phyloP scores from a whole-genome alignment of 1,139 yeast genomes.

The Maudiozyma humilis region DNA sequence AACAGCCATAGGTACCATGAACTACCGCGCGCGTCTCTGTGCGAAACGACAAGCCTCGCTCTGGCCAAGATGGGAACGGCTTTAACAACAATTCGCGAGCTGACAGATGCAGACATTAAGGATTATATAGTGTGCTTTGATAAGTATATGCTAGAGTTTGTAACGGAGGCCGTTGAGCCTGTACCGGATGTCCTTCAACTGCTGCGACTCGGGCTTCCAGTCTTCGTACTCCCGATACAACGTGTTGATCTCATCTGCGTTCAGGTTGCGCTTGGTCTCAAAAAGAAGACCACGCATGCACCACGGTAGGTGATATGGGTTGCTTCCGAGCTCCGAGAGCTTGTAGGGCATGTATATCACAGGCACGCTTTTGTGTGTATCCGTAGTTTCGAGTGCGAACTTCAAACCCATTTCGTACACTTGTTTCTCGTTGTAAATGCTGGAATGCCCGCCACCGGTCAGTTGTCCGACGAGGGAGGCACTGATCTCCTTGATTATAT shows the following conservation, averaged over 20 bases:
- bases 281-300: slow-evolving; percentile 73
- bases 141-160: slow-evolving; percentile 24
- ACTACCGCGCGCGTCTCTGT: too few species aligned
- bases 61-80: too few species aligned
- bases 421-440: slow-evolving; percentile 72
- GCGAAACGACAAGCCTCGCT: too few species aligned
- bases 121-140: background rate
- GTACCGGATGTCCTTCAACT: slow-evolving; percentile 72
- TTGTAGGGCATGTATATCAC: slow-evolving; percentile 54
- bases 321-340: slow-evolving; percentile 53
- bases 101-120: too few species aligned
- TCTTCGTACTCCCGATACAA: slow-evolving; percentile 63
- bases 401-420: slow-evolving; percentile 77
- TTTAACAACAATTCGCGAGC: too few species aligned
- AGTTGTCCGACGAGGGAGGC: slow-evolving; percentile 78
- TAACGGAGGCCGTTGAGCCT: slow-evolving; percentile 62
- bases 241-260: slow-evolving; percentile 48
- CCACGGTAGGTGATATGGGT: slow-evolving; percentile 89
- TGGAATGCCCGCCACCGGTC: slow-evolving; percentile 93
- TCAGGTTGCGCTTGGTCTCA: slow-evolving; percentile 39
- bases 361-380: slow-evolving; percentile 38
- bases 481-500: slow-evolving; percentile 73
- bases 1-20: too few species aligned
- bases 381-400: slow-evolving; percentile 69
- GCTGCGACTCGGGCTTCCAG: slow-evolving; percentile 83